Base-by-base conservation (phyloP, 169 alveolate genomes). In the Plasmodium inui region DNA sequence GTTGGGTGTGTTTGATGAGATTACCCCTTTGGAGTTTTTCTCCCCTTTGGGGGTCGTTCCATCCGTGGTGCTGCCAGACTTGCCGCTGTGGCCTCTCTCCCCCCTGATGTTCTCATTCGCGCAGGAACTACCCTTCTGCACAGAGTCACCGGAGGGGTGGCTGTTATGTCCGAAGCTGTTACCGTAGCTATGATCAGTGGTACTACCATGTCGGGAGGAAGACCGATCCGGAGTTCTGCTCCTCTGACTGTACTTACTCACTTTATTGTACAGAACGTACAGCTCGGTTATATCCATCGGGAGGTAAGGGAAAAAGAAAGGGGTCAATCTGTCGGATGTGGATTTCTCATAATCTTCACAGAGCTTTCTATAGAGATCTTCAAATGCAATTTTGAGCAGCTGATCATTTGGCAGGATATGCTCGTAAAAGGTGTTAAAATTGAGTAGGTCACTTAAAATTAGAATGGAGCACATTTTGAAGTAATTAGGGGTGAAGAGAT, bases 391-490 rank as follows among this genome's bases (percentile, higher is more conserved):
- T 73, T 86, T 37, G 34, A 86, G 30, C 39, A 86, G 55, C 19
- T 22, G 8, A 55, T 86, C 93, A 76, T 76, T 86, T 74, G 93
- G 93, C 1, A 76, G 32, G 22, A 86, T 22, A n/a, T 76, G 26
- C 19, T 70, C 37, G 12, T 86, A 86, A 39, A 86, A 86, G n/a
- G 28, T 76, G 44, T 86, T 78, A 28, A 86, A 4, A 44, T 76
- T 86, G 28, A 86, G 70, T 10, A 86, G 71, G 70, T 86, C 93
- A 39, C 76, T 86, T 74, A 86, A 19, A 74, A 86, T 86, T 37
- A 86, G 9, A 53, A 86, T 86, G 44, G 93, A 86, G 9, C 93
- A 86, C 93, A 86, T 86, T 26, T 86, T 86, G 26, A 86, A 86
- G 12, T 86, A 86, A 32, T 86, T 86, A 0, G 32, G 22, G 3